Conservation (phyloP, 1,139 yeast species). For the Geotrichum australiense region DNA sequence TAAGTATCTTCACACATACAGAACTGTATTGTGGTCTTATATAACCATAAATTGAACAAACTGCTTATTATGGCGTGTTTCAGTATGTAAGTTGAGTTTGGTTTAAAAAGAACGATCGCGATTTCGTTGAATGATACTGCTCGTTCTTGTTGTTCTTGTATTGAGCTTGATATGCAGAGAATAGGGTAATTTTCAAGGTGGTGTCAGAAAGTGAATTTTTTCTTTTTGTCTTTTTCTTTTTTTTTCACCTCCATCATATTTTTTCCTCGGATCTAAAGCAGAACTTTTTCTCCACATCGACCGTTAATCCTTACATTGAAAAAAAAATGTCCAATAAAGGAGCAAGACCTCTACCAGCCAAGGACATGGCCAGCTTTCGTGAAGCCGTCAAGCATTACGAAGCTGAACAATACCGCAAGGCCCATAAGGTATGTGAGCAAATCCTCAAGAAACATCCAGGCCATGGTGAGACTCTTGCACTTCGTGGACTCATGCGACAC, state of each 20-base stretch:
- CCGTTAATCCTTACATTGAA: not conserved
- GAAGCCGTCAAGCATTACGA: slow-evolving; percentile 83
- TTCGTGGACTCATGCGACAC: slow-evolving; percentile 69
- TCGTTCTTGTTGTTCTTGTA: no score
- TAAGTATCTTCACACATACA: no score
- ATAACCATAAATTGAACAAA: no score
- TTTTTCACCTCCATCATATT: not conserved
- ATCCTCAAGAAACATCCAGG: slow-evolving; percentile 68
- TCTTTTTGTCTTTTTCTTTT: not conserved
- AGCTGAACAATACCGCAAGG: slow-evolving; percentile 76
- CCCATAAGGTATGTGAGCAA: slow-evolving; percentile 67
- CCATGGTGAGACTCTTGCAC: slow-evolving; percentile 76
- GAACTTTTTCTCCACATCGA: not conserved
- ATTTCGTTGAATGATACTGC: no score
- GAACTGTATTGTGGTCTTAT: no score
- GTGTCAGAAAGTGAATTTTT: no score
- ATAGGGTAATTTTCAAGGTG: no score
- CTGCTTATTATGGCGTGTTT: not conserved
- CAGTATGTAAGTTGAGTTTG: not conserved
- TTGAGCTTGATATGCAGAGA: no score
- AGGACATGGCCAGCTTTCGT: slow-evolving; percentile 65
- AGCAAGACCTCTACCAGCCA: slow-evolving; percentile 32
- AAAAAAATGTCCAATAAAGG: slow-evolving; percentile 21
- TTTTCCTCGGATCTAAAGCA: not conserved
- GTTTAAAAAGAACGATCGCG: no score